Conservation (phyloP, 1,284 basidiomycete genomes). For the Irpex rosettiformis region DNA sequence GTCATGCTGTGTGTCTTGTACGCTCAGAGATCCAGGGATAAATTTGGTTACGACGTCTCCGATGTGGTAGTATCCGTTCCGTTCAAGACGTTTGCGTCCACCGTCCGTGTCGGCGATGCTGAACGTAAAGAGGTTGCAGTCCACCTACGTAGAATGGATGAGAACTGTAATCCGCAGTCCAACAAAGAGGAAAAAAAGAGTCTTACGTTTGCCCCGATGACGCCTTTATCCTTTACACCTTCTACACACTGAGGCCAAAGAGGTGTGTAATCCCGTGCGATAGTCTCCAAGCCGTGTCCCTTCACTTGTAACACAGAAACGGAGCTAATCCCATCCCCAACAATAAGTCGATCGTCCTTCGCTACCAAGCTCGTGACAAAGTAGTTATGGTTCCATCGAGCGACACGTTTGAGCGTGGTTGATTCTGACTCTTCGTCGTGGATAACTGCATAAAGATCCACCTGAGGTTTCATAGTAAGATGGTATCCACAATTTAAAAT, state of each 20-base stretch:
- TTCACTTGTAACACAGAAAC: conserved; percentile 65
- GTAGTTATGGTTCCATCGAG: conserved; percentile 80
- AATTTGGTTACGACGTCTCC: conserved; percentile 74
- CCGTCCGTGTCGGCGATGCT: conserved; percentile 38
- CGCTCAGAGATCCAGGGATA: conserved; percentile 47
- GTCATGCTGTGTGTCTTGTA: conserved; percentile 17
- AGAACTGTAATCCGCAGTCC: neutral
- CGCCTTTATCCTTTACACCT: conserved; percentile 46
- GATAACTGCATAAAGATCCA: conserved; percentile 7
- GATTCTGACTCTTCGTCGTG: conserved; percentile 19
- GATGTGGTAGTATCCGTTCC: conserved; percentile 61
- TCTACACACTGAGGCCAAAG: conserved; percentile 68
- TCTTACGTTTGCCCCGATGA: conserved; percentile 75
- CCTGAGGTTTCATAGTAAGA: conserved; percentile 23
- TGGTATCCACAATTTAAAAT: neutral
- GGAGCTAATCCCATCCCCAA: conserved; percentile 83
- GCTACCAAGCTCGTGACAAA: conserved; percentile 62
- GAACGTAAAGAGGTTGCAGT: conserved; percentile 77
- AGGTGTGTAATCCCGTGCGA: conserved; percentile 78
- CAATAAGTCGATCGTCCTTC: conserved; percentile 48
- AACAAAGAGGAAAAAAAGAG: neutral
- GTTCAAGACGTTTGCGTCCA: conserved; percentile 44
- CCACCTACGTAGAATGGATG: conserved; percentile 40
- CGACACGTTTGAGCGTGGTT: conserved; percentile 38
- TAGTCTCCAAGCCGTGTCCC: conserved; percentile 45